These are phyloP conservation scores for Phaeotremella fagi DNA, from an alignment of 768 basidiomycete species.

Conservation along the genomic window DNA sequence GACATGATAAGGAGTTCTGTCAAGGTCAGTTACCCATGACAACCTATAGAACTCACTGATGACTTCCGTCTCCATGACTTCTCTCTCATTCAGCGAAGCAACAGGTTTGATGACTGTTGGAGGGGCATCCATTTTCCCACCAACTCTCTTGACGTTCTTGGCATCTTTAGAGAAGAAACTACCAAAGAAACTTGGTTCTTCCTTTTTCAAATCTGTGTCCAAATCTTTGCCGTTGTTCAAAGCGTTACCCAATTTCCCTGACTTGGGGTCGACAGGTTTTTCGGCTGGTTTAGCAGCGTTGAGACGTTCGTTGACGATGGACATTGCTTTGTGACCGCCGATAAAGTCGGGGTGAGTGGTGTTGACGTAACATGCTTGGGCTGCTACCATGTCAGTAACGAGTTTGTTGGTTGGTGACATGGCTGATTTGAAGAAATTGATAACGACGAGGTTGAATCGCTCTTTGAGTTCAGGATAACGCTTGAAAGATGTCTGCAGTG, in stretches of 20 bases:
- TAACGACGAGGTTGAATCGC: conserved; percentile 90
- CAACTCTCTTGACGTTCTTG: conserved; percentile 48
- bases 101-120: conserved; percentile 84
- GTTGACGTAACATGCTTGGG: conserved; percentile 99
- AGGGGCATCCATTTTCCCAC: conserved; percentile 59
- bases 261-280: conserved; percentile 65
- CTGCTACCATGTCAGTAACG: conserved; percentile 84
- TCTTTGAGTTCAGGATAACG: conserved; percentile 95
- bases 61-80: conserved; percentile 97
- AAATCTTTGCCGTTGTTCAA: conserved; percentile 93
- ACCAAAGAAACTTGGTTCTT: conserved; percentile 87
- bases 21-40: not conserved
- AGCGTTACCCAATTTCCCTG: conserved; percentile 59
- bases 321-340: conserved; percentile 92
- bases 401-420: conserved; percentile 95
- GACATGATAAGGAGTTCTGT: conserved; percentile 90
- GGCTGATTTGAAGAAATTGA: conserved; percentile 90
- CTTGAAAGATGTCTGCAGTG: conserved; percentile 79
- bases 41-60: conserved; percentile 68
- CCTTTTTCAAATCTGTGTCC: conserved; percentile 82
- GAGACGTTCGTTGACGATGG: conserved; percentile 66
- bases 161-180: conserved; percentile 75
- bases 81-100: conserved; percentile 82
- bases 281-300: conserved; percentile 71
- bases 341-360: conserved; percentile 99